Evolutionary conservation across 2,329 filamentous ascomycete species (phyloP).

Genomic region (Aspergillus sp.): DNA sequence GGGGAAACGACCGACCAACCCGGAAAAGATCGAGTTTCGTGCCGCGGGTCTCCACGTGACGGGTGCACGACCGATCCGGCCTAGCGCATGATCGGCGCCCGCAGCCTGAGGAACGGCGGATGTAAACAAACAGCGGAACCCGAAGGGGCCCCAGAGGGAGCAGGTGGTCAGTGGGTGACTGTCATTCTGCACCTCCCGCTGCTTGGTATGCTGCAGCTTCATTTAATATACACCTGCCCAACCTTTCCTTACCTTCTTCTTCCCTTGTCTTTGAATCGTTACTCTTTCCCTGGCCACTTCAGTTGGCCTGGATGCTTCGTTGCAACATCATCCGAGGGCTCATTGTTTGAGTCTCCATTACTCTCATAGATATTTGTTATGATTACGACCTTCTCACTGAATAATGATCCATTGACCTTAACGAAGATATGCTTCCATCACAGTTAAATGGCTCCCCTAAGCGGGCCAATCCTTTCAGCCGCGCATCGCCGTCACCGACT

Average conservation of each 20-base stretch:
- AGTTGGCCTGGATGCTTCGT: slow-evolving; percentile 12
- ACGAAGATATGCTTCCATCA: slow-evolving; percentile 53
- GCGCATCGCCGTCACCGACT: slow-evolving; percentile 59
- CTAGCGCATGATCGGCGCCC: slow-evolving; percentile 30
- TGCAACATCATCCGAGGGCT: slow-evolving; percentile 13
- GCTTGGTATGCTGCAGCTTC: slow-evolving; percentile 8
- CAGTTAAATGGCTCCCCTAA: slow-evolving; percentile 67
- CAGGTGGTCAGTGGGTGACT: slow-evolving; percentile 7
- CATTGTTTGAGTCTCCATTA: slow-evolving; percentile 12
- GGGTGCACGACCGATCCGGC: slow-evolving; percentile 18
- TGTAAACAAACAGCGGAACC: slow-evolving; percentile 42
- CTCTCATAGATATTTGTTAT: slow-evolving; percentile 15
- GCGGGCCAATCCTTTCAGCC: slow-evolving; percentile 77
- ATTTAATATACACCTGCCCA: slow-evolving; percentile 4
- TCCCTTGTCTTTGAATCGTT: background rate
- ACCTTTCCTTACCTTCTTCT: slow-evolving; percentile 13
- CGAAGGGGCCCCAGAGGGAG: background rate
- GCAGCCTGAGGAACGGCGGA: slow-evolving; percentile 37
- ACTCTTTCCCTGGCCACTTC: background rate
- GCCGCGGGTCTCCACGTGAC: slow-evolving; percentile 28
- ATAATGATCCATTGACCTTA: slow-evolving; percentile 34
- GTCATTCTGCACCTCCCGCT: slow-evolving; percentile 5
- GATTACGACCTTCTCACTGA: slow-evolving; percentile 18
- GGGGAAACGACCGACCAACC: background rate
- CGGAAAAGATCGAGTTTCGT: slow-evolving; percentile 25